Evolutionary conservation across 1,284 basidiomycete species (phyloP), one percentile per base, ranked within the genome.

Genomic region (Stygiomarasmius scandens): DNA sequence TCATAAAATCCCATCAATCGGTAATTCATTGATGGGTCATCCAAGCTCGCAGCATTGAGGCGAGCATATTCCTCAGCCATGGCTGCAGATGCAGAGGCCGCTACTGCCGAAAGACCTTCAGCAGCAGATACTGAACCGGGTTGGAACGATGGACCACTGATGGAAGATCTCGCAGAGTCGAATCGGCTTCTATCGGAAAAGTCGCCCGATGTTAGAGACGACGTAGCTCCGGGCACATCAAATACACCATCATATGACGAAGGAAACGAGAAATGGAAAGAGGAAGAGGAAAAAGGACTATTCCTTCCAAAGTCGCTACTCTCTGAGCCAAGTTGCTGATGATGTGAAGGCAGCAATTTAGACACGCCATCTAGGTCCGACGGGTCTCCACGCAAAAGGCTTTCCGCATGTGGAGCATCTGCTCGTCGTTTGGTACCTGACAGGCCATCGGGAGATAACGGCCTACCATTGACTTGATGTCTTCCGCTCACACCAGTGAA

Each of bases 391-490:
- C 90, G 86, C 58, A 92, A 70, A 73, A 90, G 81, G 67, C 87
- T 89, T 67, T 92, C 90, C 52, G 76, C 80, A 66, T 90, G 90
- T 34, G 87, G 85, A 23, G 84, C 79, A 58, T 90, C 89, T 22
- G 90, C 90, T 52, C 86, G 83, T 58, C 90, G 84, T 74, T 92
- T 92, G 59, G 79, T 85, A 32, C 86, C 87, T 23, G 55, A 41
- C 23, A 83, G 66, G 67, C 79, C 82, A 62, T 86, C 84, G 48
- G 84, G 82, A 49, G 84, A 80, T 62, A 84, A 72, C 27, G 89
- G 86, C 66, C 84, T 86, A 44, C 88, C 89, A 68, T 92, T 89
- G 61, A 90, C 84, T 69, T 92, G 90, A 73, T 92, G 90, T 54
- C 90, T 78, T 60, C 87, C 87, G 64, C 78, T 79, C 55, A 84